These are phyloP conservation scores for Coemansia sp. DNA, from an alignment of 192 early-diverging fungal species.

Conservation along the genomic window DNA sequence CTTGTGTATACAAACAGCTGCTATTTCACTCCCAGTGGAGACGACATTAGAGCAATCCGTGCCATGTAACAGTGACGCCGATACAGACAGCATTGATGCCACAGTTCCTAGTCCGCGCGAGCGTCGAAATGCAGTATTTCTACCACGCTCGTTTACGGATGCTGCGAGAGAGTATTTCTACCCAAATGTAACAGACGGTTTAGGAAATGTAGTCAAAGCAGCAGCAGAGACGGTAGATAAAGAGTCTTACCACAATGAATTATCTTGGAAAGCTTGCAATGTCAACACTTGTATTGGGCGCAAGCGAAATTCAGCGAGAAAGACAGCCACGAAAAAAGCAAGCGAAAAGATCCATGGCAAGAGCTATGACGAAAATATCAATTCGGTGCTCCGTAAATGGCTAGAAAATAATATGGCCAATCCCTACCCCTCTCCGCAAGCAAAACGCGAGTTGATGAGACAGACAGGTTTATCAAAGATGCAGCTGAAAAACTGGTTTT, in stretches of 20 bases:
- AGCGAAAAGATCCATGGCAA: constrained; percentile 1
- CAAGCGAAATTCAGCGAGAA: neutral
- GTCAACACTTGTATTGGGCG: neutral
- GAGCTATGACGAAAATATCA: constrained; percentile 20
- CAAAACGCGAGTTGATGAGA: constrained; percentile 32
- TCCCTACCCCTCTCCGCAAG: constrained; percentile 30
- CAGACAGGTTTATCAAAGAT: constrained; percentile 39
- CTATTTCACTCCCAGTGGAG: neutral
- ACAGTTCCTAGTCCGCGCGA: neutral
- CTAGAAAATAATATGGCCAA: constrained; percentile 12
- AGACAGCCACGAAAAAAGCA: neutral
- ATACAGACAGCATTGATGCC: neutral
- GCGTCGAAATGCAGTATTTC: constrained; percentile 28
- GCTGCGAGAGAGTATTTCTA: constrained; percentile 4
- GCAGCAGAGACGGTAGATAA: neutral
- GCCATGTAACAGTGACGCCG: neutral
- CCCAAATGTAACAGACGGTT: neutral
- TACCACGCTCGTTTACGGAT: constrained; percentile 18
- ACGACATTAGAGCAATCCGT: neutral
- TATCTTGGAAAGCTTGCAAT: neutral
- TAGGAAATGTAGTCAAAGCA: neutral
- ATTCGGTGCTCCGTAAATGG: constrained; percentile 32
- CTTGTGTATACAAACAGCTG: neutral
- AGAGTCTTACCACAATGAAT: neutral
- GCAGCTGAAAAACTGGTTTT: constrained; percentile 55